Evolutionary conservation across 768 basidiomycete genomes (phyloP).

Genomic region (Gyrodon lividus): DNA sequence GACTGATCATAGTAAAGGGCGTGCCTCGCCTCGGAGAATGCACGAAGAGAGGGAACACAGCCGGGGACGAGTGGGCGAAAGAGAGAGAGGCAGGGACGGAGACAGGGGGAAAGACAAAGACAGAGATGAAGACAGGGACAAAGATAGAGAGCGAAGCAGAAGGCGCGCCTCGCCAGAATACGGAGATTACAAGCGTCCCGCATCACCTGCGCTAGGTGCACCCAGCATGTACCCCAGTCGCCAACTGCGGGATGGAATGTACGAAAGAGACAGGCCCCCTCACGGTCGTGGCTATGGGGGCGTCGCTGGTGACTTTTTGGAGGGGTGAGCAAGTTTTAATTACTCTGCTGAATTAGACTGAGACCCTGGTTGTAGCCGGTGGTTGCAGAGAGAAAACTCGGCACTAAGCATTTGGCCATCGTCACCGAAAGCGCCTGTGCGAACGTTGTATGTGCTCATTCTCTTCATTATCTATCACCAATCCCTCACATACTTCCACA

Average conservation of each 20-base stretch:
- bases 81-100: constrained; percentile 18
- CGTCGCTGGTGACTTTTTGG: constrained; percentile 52
- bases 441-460: constrained; percentile 47
- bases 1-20: not conserved
- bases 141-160: constrained; percentile 17
- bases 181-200: constrained; percentile 51
- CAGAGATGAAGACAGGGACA: constrained; percentile 10
- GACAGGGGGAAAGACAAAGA: constrained; percentile 24
- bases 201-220: constrained; percentile 39
- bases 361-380: constrained; percentile 50
- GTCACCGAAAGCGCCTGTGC: constrained; percentile 69
- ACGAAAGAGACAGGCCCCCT: constrained; percentile 28
- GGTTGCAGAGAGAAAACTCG: constrained; percentile 59
- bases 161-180: constrained; percentile 59
- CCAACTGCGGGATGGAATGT: constrained; percentile 11
- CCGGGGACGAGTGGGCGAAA: constrained; percentile 23
- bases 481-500: not conserved
- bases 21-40: constrained; percentile 1
- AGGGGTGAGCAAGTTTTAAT: constrained; percentile 49
- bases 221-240: constrained; percentile 57
- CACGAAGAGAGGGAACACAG: constrained; percentile 14
- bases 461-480: not conserved
- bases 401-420: constrained; percentile 75
- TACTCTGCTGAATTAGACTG: not conserved
- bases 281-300: constrained; percentile 32